Evolutionary conservation across 805 yeast species (phyloP).

Genomic region (Pachysolen tannophilus): DNA sequence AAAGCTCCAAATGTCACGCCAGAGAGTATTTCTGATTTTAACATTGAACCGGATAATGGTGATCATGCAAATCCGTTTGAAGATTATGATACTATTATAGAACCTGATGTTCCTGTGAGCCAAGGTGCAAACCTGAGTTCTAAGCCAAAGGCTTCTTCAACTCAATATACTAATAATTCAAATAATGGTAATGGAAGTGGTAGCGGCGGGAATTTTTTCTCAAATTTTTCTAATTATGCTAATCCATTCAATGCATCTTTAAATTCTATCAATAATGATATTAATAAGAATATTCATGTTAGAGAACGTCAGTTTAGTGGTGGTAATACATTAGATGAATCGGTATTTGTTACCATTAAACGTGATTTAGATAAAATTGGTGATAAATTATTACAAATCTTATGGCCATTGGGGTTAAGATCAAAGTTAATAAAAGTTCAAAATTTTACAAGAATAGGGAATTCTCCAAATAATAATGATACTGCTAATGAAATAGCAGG

Average conservation of each 20-base stretch:
- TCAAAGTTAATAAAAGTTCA: constrained; percentile 20
- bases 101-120: constrained; percentile 23
- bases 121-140: no score
- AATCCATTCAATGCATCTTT: constrained; percentile 22
- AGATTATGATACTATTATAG: constrained; percentile 24
- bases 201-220: constrained; percentile 10
- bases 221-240: constrained; percentile 24
- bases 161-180: constrained; percentile 5
- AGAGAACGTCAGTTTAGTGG: constrained; percentile 46
- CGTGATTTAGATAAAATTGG: constrained; percentile 26
- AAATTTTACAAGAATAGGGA: constrained; percentile 13
- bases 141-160: constrained; percentile 1
- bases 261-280: constrained; percentile 14
- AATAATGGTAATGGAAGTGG: not conserved
- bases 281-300: constrained; percentile 24
- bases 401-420: constrained; percentile 28
- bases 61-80: constrained; percentile 12
- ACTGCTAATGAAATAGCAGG: constrained; percentile 12
- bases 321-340: constrained; percentile 52
- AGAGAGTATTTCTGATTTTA: constrained; percentile 13
- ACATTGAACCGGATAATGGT: constrained; percentile 12
- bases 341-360: constrained; percentile 37
- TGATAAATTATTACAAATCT: constrained; percentile 23
- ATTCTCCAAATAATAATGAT: constrained; percentile 8
- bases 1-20: constrained; percentile 7